phyloP scores from a whole-genome alignment of 352 stramenopile species.

The Globisporangium nodosum region DNA sequence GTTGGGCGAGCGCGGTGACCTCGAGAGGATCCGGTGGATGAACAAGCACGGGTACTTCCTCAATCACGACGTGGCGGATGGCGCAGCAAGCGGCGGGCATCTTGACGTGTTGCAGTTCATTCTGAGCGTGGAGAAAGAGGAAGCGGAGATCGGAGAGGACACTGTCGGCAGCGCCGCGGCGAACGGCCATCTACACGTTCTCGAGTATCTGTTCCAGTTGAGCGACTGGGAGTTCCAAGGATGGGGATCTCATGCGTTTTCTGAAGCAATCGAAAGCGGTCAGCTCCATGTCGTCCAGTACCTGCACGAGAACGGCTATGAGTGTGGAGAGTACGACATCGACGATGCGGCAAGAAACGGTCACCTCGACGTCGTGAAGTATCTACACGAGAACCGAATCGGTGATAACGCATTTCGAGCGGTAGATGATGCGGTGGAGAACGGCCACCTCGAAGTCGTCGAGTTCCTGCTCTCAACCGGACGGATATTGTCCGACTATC shows the following conservation, averaged over 20 bases:
- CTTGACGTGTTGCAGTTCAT: slow-evolving; percentile 23
- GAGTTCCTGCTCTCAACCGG: too few species aligned
- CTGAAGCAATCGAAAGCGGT: neutral
- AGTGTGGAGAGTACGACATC: neutral
- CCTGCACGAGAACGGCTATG: neutral
- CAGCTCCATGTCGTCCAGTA: slow-evolving; percentile 7
- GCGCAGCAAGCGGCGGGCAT: slow-evolving; percentile 12
- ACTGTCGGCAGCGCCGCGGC: neutral
- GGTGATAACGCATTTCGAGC: too few species aligned
- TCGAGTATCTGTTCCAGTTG: slow-evolving; percentile 27
- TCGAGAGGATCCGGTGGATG: slow-evolving; percentile 1
- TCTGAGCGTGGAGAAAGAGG: too few species aligned
- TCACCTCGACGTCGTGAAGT: neutral
- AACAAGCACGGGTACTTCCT: neutral
- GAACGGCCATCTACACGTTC: slow-evolving; percentile 18
- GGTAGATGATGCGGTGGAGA: too few species aligned
- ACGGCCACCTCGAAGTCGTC: too few species aligned
- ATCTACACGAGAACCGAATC: neutral
- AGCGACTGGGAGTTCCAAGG: neutral
- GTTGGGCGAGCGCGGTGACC: neutral
- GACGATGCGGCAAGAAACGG: too few species aligned
- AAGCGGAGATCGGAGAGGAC: too few species aligned
- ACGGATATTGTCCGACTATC: too few species aligned
- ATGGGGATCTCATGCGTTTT: slow-evolving; percentile 1
- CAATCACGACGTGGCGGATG: neutral